A percentile compares a stretch with the other conserved stretches of the same genome.
Evolutionary conservation across 164 flowering plant genomes (phyloP).

Genomic region (Macadamia tetraphylla): DNA sequence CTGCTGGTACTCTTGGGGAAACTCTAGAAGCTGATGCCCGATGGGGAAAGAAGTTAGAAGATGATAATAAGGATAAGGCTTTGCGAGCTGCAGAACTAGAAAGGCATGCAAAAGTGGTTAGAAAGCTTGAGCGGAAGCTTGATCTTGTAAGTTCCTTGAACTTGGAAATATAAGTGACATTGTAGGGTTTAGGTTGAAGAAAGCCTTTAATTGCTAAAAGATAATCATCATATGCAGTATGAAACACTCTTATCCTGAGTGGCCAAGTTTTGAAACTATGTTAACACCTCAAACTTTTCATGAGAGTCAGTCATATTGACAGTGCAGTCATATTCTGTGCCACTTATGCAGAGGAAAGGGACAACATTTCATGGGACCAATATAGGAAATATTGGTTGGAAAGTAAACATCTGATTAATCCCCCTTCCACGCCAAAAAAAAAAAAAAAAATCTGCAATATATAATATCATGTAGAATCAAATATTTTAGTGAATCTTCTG

Average conservation of each 20-base stretch:
- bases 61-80: constrained; percentile 37
- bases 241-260: not conserved
- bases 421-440: not conserved
- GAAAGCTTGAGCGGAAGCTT: constrained; percentile 77
- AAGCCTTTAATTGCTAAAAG: not conserved
- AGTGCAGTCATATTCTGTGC: not conserved
- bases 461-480: not conserved
- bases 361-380: not conserved
- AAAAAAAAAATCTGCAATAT: not conserved
- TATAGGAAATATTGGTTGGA: not conserved
- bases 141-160: constrained; percentile 50
- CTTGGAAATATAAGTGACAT: not conserved
- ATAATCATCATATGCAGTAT: not conserved
- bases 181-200: not conserved
- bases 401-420: not conserved
- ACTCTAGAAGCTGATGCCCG: constrained; percentile 74
- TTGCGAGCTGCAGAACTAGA: constrained; percentile 59
- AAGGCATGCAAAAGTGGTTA: constrained; percentile 66
- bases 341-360: not conserved
- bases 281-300: not conserved
- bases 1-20: constrained; percentile 82
- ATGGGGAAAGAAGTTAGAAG: constrained; percentile 80
- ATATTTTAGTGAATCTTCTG: not conserved
- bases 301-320: not conserved
- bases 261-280: not conserved